Evolutionary conservation across 75 land plant genomes (phyloP).

Genomic region (Sequoiadendron giganteum): DNA sequence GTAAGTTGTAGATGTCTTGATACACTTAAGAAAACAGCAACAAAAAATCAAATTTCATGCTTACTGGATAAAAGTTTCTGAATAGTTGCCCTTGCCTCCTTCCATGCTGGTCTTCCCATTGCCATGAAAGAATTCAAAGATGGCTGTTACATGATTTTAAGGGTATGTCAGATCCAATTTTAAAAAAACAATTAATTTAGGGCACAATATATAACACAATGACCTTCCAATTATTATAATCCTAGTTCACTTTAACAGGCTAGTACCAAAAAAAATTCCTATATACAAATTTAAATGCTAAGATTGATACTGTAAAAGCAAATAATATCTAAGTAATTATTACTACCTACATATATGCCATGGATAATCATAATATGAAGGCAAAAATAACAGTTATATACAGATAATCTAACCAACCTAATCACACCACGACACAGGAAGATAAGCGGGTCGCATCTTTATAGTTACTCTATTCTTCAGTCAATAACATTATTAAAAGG

Average conservation of each 20-base stretch:
- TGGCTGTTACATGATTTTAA: constrained; percentile 35
- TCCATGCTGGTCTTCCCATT: constrained; percentile 96
- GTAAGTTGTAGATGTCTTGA: background rate
- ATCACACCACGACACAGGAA: background rate
- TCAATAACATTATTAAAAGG: background rate
- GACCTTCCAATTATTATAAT: background rate
- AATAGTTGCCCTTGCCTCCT: constrained; percentile 83
- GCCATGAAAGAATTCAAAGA: constrained; percentile 80
- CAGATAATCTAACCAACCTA: background rate
- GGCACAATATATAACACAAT: background rate
- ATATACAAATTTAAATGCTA: background rate
- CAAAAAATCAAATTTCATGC: background rate
- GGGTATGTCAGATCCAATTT: background rate
- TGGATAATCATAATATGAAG: background rate
- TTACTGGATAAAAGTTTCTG: constrained; percentile 89
- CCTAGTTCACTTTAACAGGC: background rate
- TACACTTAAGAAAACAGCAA: background rate
- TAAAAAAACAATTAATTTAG: background rate
- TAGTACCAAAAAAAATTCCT: background rate
- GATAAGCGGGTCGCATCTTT: background rate
- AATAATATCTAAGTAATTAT: background rate
- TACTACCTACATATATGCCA: background rate
- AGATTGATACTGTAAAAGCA: background rate
- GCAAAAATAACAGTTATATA: background rate
- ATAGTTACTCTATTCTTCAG: background rate